Evolutionary conservation across 768 basidiomycete species (phyloP), one percentile per base, ranked within the genome.

Genomic region (Stropharia rugosoannulata): DNA sequence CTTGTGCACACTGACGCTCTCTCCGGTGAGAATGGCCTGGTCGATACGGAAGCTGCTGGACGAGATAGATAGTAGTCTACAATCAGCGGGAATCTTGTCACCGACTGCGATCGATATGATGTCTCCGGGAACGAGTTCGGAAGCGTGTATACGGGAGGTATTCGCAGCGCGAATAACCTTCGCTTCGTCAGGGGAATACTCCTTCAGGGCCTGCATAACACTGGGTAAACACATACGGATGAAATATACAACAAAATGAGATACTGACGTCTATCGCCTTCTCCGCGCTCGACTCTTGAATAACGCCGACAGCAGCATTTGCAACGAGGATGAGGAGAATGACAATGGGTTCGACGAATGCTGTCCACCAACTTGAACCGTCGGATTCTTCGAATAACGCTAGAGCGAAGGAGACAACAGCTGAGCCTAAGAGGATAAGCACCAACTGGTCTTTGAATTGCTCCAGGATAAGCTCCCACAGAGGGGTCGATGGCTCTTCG

Each of bases 391-490:
- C 96, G 54, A 98, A 77, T 32, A 96, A 71, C 7, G 96, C 96
- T 39, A 99, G 79, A 12, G 95, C 77, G 71, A 99, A 95, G 9
- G 96, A 98, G 62, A 98, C 81, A 43, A 91, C 86, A 11, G 96
- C 96, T 1, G 95, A 97, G 2, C 82, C 95, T 44, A 99, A 87
- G 35, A 99, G 83, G 67, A 99, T 98, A 59, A 99, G 87, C 40
- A 99, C 96, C 27, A 99, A 84, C 72, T 97, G 94, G 74, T 99
- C 96, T 78, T 98, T 90, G 81, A 99, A 99, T 74, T 99, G 96
- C 62, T 97, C 95, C n/a, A 99, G 80, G 57, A 99, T 89, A 57
- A 98, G 85, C 67, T 93, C 82, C 93, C 94, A 95, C 32, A 98
- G 68, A 3, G 95, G 92, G 4, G 96, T 97, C 3, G 92, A 75